Evolutionary conservation across 257 asterid species (phyloP), one percentile per base, ranked within the genome.

Genomic region (Salvia miltiorrhiza): DNA sequence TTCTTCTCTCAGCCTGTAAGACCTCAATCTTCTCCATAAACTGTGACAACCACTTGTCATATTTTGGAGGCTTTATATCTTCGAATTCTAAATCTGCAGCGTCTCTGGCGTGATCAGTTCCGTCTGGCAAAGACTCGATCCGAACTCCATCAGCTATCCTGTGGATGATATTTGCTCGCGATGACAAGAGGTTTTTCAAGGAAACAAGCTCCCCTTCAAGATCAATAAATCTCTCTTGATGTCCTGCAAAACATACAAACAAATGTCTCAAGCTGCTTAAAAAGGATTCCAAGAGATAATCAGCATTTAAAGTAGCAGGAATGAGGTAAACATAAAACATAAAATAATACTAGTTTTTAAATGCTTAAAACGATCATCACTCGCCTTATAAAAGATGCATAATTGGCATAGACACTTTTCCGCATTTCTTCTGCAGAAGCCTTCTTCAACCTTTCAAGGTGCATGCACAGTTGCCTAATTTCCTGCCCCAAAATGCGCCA

Each of bases 401-500:
- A 93, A 75, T 93, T 90, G 44, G 99, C 96, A 56, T 90, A 93
- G 33, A 93, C 97, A 45, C 92, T 90, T 76, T 80, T 93, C 9
- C 97, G 82, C 96, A 90, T 93, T 83, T 93, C 96, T 77, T 93
- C 99, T 1, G 97, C 99, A 62, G 97, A 93, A 56, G 94, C 96
- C 84, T 87, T 93, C 90, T 85, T 88, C 73, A 93, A 73, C 63
- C 86, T 86, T 41, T 80, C 72, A 9, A 93, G 96, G 85, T 88
- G 79, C 26, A 73, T 63, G 83, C 96, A 88, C 26, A 93, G 67
- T 65, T 87, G 96, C 82, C 90, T 88, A 48, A 90, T 84, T 84
- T 91, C 97, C 98, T 93, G 95, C 50, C 24, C 43, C 20, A 45
- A 21, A n/a, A 20, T 41, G 39, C 10, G 49, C 41, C 20, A 16